Base-by-base conservation (phyloP, 768 basidiomycete genomes). In the Hysterangium stoloniferum region DNA sequence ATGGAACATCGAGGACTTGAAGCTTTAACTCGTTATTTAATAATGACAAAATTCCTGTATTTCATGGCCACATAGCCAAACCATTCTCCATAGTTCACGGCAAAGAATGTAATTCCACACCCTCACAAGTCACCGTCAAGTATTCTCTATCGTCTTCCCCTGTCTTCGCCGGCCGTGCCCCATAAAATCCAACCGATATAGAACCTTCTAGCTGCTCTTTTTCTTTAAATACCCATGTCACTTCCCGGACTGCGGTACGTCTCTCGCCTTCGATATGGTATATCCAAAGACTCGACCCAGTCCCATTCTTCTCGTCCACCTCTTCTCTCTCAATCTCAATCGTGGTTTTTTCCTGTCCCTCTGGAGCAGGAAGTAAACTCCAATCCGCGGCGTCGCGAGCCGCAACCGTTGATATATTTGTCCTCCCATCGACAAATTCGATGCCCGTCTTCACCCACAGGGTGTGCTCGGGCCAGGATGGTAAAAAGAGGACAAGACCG, bases 1-100 rank as follows among this genome's bases (percentile, higher is more conserved):
- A 61, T 98, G 94, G 94, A 78, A 74, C 45, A 77, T 95, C 15
- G 84, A 89, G 57, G 78, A 84, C 20, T 51, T 65, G 28, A 38
- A 51, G 27, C 11, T 45, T 9, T 45, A 28, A 45, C 9, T 34
- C 33, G n/a, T n/a, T n/a, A n/a, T n/a, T n/a, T n/a, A n/a, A n/a
- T n/a, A n/a, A n/a, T n/a, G n/a, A n/a, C n/a, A n/a, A n/a, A n/a
- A n/a, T n/a, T n/a, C n/a, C n/a, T n/a, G n/a, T n/a, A n/a, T n/a
- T n/a, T n/a, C n/a, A n/a, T n/a, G n/a, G n/a, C n/a, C n/a, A n/a
- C n/a, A n/a, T n/a, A n/a, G n/a, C n/a, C n/a, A n/a, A n/a, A n/a
- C n/a, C n/a, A n/a, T n/a, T n/a, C n/a, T n/a, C n/a, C n/a, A n/a
- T n/a, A n/a, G n/a, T n/a, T n/a, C n/a, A n/a, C n/a, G n/a, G n/a